phyloP scores from a whole-genome alignment of 306 rosid genomes.

The Lagenaria siceraria region DNA sequence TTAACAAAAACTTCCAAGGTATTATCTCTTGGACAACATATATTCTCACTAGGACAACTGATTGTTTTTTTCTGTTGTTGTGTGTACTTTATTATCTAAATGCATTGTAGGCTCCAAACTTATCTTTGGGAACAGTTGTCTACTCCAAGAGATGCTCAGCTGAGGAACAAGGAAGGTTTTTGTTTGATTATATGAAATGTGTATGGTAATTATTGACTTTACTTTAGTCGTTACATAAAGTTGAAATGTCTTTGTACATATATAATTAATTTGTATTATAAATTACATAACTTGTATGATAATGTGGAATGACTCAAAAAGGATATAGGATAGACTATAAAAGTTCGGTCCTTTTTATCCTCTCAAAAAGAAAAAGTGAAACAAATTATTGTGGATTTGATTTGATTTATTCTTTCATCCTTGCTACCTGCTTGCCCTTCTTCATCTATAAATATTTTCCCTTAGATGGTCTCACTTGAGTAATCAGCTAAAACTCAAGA shows the following conservation, averaged over 20 bases:
- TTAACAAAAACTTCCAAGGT: background rate
- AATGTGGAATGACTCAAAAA: conserved; percentile 7
- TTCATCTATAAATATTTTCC: background rate
- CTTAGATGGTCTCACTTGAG: background rate
- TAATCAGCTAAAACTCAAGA: background rate
- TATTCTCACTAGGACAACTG: background rate
- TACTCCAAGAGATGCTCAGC: conserved; percentile 7
- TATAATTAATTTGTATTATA: background rate
- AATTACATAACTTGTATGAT: background rate
- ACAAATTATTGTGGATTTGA: background rate
- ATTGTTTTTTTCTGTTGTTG: background rate
- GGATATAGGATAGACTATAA: conserved; percentile 3
- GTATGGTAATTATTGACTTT: background rate
- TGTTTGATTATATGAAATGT: background rate
- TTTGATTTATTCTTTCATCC: background rate
- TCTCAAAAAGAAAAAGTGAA: background rate
- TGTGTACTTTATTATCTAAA: background rate
- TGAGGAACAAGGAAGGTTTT: conserved; percentile 5
- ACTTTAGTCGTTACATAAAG: background rate
- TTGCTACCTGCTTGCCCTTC: background rate
- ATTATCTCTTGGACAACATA: background rate
- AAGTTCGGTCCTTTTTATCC: conserved; percentile 8
- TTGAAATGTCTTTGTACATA: background rate
- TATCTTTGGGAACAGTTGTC: conserved; percentile 6
- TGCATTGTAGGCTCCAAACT: conserved; percentile 1